Evolutionary conservation across 129 eudicot genomes (phyloP).

Genomic region (Mikania micrantha): DNA sequence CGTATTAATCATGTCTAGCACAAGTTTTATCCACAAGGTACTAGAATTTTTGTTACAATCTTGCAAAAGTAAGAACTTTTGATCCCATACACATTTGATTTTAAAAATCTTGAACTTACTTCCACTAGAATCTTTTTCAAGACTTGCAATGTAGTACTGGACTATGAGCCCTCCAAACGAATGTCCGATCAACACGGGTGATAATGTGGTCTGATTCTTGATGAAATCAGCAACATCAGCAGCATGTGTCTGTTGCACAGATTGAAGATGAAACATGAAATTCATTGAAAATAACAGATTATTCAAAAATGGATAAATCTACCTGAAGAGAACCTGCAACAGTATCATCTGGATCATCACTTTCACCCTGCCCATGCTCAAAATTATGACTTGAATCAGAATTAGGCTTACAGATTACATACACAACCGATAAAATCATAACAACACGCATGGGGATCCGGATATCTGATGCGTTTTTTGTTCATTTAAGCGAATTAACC

Average conservation of each 20-base stretch:
- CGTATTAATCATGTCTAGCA: conserved; percentile 13
- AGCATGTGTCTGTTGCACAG: conserved; percentile 75
- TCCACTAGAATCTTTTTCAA: conserved; percentile 15
- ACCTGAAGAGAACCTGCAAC: conserved; percentile 92
- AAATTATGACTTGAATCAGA: not conserved
- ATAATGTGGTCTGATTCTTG: conserved; percentile 36
- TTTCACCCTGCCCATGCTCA: conserved; percentile 68
- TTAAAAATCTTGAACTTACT: conserved; percentile 9
- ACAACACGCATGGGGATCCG: too few relatives aligned
- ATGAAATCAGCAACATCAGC: conserved; percentile 71
- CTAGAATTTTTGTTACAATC: not conserved
- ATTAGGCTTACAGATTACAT: not conserved
- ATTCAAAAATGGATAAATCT: not conserved
- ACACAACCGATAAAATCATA: not conserved
- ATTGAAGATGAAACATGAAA: not conserved
- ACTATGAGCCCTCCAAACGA: conserved; percentile 95
- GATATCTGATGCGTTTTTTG: too few relatives aligned
- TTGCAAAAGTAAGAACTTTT: not conserved
- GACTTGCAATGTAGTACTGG: conserved; percentile 62
- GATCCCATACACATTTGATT: too few relatives aligned
- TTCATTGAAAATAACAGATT: not conserved
- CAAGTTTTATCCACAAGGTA: not conserved
- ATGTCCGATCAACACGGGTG: conserved; percentile 81
- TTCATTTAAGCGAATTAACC: not conserved
- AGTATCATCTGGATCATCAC: conserved; percentile 63